A percentile compares a stretch with the other conserved stretches of the same genome.
Conservation (phyloP, 2,329 filamentous ascomycete genomes). For the Alternaria arborescens region DNA sequence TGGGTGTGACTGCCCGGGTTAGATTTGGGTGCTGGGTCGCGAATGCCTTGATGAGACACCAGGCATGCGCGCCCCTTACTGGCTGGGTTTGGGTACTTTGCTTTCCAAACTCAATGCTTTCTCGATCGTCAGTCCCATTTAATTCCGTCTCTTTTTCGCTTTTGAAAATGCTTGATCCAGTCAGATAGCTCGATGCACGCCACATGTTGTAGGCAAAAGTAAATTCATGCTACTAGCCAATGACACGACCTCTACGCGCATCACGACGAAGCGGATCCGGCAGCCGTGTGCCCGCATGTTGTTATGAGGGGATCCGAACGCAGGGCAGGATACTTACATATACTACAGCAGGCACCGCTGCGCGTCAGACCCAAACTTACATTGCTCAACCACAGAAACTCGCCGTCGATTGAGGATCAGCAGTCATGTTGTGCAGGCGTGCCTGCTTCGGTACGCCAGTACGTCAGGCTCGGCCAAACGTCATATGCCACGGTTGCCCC, state of each 20-base stretch:
- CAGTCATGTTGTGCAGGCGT: not conserved
- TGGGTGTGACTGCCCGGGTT: not conserved
- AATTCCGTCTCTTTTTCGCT: not conserved
- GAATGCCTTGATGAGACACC: not conserved
- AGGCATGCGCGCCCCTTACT: not conserved
- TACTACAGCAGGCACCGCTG: not conserved
- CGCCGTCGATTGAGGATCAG: not conserved
- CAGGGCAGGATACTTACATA: conserved; percentile 8
- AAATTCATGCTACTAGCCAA: not conserved
- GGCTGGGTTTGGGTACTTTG: not conserved
- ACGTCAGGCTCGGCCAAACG: conserved; percentile 9
- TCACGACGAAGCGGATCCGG: conserved; percentile 12
- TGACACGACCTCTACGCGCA: not conserved
- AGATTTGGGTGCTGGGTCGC: not conserved
- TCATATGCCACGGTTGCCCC: conserved; percentile 23
- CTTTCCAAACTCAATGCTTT: not conserved
- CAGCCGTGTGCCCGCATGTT: conserved; percentile 1
- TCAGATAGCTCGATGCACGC: not conserved
- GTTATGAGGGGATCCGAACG: conserved; percentile 12
- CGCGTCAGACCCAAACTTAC: not conserved
- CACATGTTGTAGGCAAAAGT: not conserved
- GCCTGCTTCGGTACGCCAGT: not conserved
- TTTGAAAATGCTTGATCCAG: not conserved
- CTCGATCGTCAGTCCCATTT: not conserved
- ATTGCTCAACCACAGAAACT: not conserved